Conservation (phyloP, 371 early-diverging fungal species). For the Mucor irregularis region DNA sequence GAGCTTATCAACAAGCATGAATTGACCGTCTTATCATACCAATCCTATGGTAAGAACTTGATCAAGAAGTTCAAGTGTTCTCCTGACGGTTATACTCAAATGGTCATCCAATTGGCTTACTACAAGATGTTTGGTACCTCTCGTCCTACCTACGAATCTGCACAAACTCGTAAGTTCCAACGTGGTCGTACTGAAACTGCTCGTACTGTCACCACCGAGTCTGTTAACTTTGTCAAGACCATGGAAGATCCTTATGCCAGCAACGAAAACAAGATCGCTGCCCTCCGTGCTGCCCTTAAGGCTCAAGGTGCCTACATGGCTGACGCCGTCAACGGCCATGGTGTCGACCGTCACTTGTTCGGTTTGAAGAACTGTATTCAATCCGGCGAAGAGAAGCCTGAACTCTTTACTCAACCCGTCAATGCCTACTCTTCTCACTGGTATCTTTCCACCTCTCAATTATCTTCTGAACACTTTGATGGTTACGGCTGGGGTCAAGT, state of each 20-base stretch:
- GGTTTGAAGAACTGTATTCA: constrained; percentile 60
- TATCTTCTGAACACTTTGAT: constrained; percentile 86
- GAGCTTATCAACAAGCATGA: constrained; percentile 74
- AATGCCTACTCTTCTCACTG: constrained; percentile 84
- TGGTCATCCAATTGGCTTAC: constrained; percentile 95
- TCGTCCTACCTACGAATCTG: constrained; percentile 91
- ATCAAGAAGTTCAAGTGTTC: constrained; percentile 88
- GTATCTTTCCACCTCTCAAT: constrained; percentile 92
- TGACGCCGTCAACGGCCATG: constrained; percentile 79
- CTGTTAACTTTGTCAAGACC: constrained; percentile 83
- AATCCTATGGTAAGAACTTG: constrained; percentile 87
- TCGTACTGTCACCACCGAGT: constrained; percentile 83
- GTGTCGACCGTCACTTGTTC: constrained; percentile 92
- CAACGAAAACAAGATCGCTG: constrained; percentile 59
- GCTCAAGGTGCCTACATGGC: constrained; percentile 84
- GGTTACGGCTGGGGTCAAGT: constrained; percentile 97
- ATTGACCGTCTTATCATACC: constrained; percentile 76
- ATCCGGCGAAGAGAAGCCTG: constrained; percentile 76
- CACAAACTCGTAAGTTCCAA: constrained; percentile 87
- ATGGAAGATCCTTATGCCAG: constrained; percentile 76
- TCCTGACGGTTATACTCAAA: constrained; percentile 94
- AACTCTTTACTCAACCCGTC: constrained; percentile 82
- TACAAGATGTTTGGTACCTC: constrained; percentile 82
- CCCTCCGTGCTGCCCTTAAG: constrained; percentile 75
- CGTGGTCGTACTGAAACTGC: constrained; percentile 95